Evolutionary conservation across 2,329 filamentous ascomycete species (phyloP), one percentile per base, ranked within the genome.

Genomic region (Ophiocordyceps australis): DNA sequence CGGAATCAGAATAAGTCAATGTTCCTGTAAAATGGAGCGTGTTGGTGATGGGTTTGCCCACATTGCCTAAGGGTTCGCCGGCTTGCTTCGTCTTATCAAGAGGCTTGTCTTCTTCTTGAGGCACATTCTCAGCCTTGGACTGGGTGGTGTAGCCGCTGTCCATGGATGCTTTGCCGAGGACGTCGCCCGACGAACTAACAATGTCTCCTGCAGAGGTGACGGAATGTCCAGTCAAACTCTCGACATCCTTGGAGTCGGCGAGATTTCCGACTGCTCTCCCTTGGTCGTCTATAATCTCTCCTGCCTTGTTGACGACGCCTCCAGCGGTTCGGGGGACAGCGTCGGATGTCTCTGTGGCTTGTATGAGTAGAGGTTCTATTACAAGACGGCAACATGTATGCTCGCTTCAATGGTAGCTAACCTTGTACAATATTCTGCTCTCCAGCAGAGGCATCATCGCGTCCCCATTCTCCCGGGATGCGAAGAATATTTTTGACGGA

Each of bases 261-360:
- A 61, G 42, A 31, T 43, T 54, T 28, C 56, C 57, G 22, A 61
- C 38, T 7, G 42, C 45, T 26, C 57, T 55, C 26, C 55, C 57
- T 9, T 50, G 37, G 9, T 52, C 41, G 29, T 61, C 55, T 20
- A 61, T 40, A 12, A 60, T 51, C 11, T 59, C 54, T 11, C 58
- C 57, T 14, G 42, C 37, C 31, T 57, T 52, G 38, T 51, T 55
- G 26, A 61, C 57, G 25, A 51, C 43, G 19, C 53, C 49, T 12
- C 49, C 52, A 23, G 46, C 46, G 9, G 56, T 50, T 26, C 49
- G 39, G 17, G 49, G 48, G 22, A 49, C 36, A 23, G 38, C 39
- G 14, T 45, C 30, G 22, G 37, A 26, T 21, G 46, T 42, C 4
- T 7, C 12, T 26, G 17, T n/a, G 14, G 24, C 24, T 26, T n/a